Conservation (phyloP, 176 grass and related monocot species). For the Cocos nucifera region DNA sequence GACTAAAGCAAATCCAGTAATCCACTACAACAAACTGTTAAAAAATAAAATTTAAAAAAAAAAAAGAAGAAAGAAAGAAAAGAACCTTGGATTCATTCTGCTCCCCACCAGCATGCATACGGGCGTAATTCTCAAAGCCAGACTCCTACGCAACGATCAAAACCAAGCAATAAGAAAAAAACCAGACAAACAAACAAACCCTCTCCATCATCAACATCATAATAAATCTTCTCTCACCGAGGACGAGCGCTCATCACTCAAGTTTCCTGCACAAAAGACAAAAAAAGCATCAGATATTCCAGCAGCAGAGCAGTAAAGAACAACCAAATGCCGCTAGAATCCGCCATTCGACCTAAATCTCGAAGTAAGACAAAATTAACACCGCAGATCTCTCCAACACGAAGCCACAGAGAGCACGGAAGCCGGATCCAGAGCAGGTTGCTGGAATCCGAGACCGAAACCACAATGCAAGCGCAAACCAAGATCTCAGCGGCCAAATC, state of each 20-base stretch:
- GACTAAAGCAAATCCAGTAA: too few species aligned
- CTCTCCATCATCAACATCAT: not conserved
- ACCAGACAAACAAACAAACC: constrained; percentile 2
- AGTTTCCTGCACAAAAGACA: constrained; percentile 26
- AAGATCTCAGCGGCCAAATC: not conserved
- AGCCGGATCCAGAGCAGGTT: not conserved
- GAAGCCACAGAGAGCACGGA: too few species aligned
- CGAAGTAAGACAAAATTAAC: not conserved
- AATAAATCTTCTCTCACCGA: constrained; percentile 28
- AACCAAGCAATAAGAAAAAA: constrained; percentile 4
- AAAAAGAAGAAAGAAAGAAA: constrained; percentile 11
- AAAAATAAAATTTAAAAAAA: constrained; percentile 5
- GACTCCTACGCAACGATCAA: constrained; percentile 10
- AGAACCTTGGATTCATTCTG: constrained; percentile 28
- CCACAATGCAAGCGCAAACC: not conserved
- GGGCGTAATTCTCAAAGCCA: constrained; percentile 15
- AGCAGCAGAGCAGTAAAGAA: too few species aligned
- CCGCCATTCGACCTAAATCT: too few species aligned
- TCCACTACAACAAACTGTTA: too few species aligned
- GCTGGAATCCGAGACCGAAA: not conserved
- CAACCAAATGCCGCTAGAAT: too few species aligned
- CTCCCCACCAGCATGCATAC: constrained; percentile 15
- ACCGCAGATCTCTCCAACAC: not conserved
- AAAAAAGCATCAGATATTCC: not conserved
- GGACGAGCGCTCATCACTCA: constrained; percentile 27